Evolutionary conservation across 2,329 filamentous ascomycete species (phyloP), one percentile per base, ranked within the genome.

Genomic region (Colletotrichum kahawae): DNA sequence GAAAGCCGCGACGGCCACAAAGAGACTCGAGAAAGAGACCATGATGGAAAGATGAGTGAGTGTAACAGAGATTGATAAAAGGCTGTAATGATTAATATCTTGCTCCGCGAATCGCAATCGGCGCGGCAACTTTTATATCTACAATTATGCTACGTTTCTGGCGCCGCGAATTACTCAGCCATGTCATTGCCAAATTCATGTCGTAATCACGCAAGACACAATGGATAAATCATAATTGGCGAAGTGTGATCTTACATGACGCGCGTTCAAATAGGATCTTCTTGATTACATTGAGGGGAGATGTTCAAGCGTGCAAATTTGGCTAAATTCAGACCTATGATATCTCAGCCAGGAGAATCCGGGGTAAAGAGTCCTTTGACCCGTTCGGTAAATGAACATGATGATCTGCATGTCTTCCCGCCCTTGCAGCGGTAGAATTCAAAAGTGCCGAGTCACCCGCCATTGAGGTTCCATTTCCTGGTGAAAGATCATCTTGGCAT

Each of bases 351-450:
- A 16, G 14, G 18, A n/a, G 8, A 33, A 34, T 60, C 66, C 13
- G 36, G 66, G 27, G 66, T 69, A 4, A 29, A 31, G 24, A 38
- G 57, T 12, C 24, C 34, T 60, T 9, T 27, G 54, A 48, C 34
- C 8, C 24, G 16, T 24, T 29, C 27, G 56, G 56, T 36, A 34
- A 24, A 24, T 43, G 24, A 10, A 27, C 16, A 33, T 51, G n/a
- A 33, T 48, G 56, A 69, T 51, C 56, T 43, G 2, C 54, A 68
- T 60, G 5, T 12, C 24, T 8, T 60, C 34, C 67, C 56, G 56
- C 29, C 18, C 56, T 51, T 69, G 67, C 67, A 60, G 67, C 67
- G 54, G 54, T n/a, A 38, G 48, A 60, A 62, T 33, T 24, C 24
- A 24, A 51, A 21, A 18, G 34, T 51, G 27, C n/a, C 56, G 18